Base-by-base conservation (phyloP, 2,329 filamentous ascomycete species). In the Clarireedia homoeocarpa region DNA sequence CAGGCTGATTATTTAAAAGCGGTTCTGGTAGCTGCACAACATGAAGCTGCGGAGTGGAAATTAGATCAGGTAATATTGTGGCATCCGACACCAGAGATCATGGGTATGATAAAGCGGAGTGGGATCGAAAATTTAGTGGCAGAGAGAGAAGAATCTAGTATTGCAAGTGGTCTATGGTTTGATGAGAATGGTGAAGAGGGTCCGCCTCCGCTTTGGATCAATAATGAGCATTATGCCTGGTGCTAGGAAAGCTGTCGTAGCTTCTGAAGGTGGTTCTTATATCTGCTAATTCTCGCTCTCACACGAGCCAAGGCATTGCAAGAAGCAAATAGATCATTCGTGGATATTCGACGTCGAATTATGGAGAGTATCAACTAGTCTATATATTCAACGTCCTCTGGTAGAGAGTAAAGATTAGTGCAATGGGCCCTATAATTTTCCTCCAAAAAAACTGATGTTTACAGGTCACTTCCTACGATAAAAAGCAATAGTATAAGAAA, bases 181-280 rank as follows among this genome's bases (percentile, higher is more conserved):
- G 83, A 80, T 5, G 69, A 73, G 2, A 70, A 72, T 20, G 67
- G 70, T 12, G 77, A 74, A 9, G 64, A 72, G 1, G 73, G 70
- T 1, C 72, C 75, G 5, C 72, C 78, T 17, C 71, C 88, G 4
- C 80, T 86, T 47, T 91, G 87, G 87, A 71, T 88, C 51, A 79
- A 77, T 23, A 89, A 87, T 65, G 85, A 90, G 71, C 89, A 88
- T 72, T 90, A 81, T 70, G 85, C 76, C 2, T 91, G 87, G 88
- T 45, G 20, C 20, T 45, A 40, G 39, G 27, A 30, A 30, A 30
- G 27, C 27, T 30, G 6, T 10, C 7, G 27, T 30, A 30, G 10
- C 27, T 30, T 30, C 27, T 30, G 27, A 10, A 7, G 6, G 27
- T 4, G 10, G 27, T 30, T 30, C 27, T 30, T 30, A 7, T 30